These are phyloP conservation scores for Penicillium sp. DNA, from an alignment of 2,329 filamentous ascomycete genomes.

Conservation along the genomic window DNA sequence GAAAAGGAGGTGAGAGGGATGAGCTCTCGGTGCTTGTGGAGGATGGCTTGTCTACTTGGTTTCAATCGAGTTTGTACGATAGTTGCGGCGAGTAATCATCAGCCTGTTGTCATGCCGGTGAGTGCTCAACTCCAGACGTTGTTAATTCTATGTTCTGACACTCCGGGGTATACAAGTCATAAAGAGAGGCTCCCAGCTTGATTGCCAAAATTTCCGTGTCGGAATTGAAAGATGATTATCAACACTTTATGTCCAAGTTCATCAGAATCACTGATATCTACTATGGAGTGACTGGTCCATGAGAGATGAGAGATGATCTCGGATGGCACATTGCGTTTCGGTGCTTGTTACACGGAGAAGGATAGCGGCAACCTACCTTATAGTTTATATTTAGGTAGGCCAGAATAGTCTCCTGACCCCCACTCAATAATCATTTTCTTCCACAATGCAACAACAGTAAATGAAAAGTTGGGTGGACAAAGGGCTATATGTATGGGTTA, in stretches of 20 bases:
- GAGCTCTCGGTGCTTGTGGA: background rate
- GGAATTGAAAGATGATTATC: background rate
- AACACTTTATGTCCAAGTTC: too few species aligned
- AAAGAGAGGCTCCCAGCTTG: slow-evolving; percentile 8
- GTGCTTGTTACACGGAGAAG: background rate
- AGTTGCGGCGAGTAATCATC: slow-evolving; percentile 13
- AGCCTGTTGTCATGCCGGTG: slow-evolving; percentile 18
- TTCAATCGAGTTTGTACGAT: slow-evolving; percentile 16
- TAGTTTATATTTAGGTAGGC: too few species aligned
- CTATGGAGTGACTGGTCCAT: too few species aligned
- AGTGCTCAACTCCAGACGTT: background rate
- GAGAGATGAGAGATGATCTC: too few species aligned
- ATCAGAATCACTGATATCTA: too few species aligned
- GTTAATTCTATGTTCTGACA: background rate
- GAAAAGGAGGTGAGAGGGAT: background rate
- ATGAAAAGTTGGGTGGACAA: too few species aligned
- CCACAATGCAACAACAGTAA: background rate
- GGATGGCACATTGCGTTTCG: background rate
- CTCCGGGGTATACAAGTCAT: background rate
- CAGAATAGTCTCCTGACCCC: too few species aligned
- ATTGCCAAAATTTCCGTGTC: slow-evolving; percentile 14
- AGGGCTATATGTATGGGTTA: too few species aligned
- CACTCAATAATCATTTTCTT: background rate
- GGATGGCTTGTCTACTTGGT: background rate
- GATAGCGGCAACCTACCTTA: too few species aligned